Evolutionary conservation across 768 basidiomycete genomes (phyloP).

Genomic region (Obba rivulosa): DNA sequence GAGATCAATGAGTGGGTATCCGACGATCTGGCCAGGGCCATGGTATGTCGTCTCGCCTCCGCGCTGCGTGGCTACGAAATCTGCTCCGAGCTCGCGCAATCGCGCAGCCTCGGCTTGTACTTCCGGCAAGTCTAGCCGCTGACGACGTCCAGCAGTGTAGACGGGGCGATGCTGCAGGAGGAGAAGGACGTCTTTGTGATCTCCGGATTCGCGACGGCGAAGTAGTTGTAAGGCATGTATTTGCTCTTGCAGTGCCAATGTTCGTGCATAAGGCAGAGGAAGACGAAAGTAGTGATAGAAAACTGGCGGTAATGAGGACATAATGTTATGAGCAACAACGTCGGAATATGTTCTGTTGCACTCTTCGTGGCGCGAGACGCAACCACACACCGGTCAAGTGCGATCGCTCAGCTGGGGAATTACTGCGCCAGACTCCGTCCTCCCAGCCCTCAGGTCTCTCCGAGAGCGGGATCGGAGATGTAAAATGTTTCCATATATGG

Average conservation of each 20-base stretch:
- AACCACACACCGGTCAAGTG: no score
- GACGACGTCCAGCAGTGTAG: constrained; percentile 91
- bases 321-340: no score
- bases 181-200: constrained; percentile 59
- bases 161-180: constrained; percentile 90
- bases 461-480: no score
- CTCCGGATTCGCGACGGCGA: constrained; percentile 36
- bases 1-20: constrained; percentile 91
- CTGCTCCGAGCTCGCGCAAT: constrained; percentile 76
- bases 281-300: constrained; percentile 70
- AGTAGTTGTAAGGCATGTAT: constrained; percentile 63
- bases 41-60: constrained; percentile 97
- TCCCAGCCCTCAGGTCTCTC: no score
- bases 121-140: constrained; percentile 45
- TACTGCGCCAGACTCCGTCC: no score
- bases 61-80: constrained; percentile 75
- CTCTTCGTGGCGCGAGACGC: no score
- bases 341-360: no score
- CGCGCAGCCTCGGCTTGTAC: constrained; percentile 56
- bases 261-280: constrained; percentile 73
- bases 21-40: constrained; percentile 95
- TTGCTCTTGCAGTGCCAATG: constrained; percentile 65
- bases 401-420: no score
- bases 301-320: constrained; percentile 40
- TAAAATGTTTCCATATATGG: no score